Evolutionary conservation across 768 basidiomycete genomes (phyloP).

Genomic region (Amanita phalloides): DNA sequence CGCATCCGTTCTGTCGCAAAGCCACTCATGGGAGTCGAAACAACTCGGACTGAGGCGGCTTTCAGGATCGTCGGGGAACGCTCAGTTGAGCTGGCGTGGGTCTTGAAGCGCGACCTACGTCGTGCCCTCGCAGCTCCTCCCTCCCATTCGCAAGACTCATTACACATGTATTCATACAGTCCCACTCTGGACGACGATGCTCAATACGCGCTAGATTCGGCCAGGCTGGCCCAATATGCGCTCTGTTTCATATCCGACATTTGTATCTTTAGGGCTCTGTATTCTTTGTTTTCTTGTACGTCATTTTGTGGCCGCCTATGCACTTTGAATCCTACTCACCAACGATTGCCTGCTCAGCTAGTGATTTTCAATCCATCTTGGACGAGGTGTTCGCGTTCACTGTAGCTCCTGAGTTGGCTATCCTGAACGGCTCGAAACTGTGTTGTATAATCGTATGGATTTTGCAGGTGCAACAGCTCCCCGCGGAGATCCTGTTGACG

Average conservation of each 20-base stretch:
- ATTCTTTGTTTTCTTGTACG: slow-evolving; percentile 40
- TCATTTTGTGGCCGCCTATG: slow-evolving; percentile 7
- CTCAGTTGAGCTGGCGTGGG: slow-evolving; percentile 24
- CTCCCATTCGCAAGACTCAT: slow-evolving; percentile 8
- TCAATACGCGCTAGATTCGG: slow-evolving; percentile 28
- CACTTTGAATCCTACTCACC: not conserved
- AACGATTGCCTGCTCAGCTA: slow-evolving; percentile 17
- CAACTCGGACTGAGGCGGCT: not conserved
- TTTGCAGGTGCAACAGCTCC: slow-evolving; percentile 38
- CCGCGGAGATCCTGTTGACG: slow-evolving; percentile 24
- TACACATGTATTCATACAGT: slow-evolving; percentile 11
- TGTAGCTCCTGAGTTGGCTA: slow-evolving; percentile 20
- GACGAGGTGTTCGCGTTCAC: slow-evolving; percentile 33
- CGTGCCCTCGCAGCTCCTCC: slow-evolving; percentile 28
- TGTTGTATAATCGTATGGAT: slow-evolving; percentile 38
- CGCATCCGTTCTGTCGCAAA: slow-evolving; percentile 26
- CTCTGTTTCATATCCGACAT: slow-evolving; percentile 41
- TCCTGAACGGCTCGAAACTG: slow-evolving; percentile 31
- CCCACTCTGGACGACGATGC: slow-evolving; percentile 22
- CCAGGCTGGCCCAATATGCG: slow-evolving; percentile 40
- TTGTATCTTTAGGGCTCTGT: slow-evolving; percentile 34
- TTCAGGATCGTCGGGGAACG: slow-evolving; percentile 20
- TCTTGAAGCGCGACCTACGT: slow-evolving; percentile 41
- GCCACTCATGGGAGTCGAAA: slow-evolving; percentile 7
- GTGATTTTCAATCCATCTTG: slow-evolving; percentile 33